These are phyloP conservation scores for Vigna reflexopilosa DNA, from an alignment of 306 rosid genomes.

Conservation along the genomic window DNA sequence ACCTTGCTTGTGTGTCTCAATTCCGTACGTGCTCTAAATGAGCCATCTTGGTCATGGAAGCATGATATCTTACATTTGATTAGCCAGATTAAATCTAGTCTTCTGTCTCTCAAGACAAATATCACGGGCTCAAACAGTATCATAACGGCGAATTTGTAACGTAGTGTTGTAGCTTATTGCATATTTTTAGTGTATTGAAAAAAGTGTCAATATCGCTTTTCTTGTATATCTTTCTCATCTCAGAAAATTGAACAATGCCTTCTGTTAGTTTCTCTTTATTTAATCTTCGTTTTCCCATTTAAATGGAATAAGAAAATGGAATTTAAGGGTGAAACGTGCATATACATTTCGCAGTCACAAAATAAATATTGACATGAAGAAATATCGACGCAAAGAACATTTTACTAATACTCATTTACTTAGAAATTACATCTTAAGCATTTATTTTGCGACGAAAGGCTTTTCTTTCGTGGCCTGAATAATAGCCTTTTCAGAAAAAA, in stretches of 20 bases:
- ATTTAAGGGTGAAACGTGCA: slow-evolving; percentile 22
- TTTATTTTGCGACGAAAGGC: neutral
- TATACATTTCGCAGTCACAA: neutral
- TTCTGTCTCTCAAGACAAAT: slow-evolving; percentile 41
- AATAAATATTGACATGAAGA: neutral
- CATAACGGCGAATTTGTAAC: slow-evolving; percentile 55
- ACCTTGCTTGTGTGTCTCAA: slow-evolving; percentile 94
- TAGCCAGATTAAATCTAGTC: slow-evolving; percentile 55
- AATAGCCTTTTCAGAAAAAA: too few species aligned
- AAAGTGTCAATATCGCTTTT: slow-evolving; percentile 35
- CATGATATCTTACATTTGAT: slow-evolving; percentile 60
- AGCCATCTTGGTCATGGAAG: slow-evolving; percentile 92
- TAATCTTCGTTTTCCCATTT: neutral
- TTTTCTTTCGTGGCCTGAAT: too few species aligned
- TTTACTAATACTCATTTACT: neutral
- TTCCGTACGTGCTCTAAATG: slow-evolving; percentile 83
- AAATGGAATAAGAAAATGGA: neutral
- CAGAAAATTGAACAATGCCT: neutral
- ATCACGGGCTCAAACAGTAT: slow-evolving; percentile 40
- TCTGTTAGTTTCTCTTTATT: neutral
- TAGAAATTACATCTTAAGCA: neutral
- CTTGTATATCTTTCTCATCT: slow-evolving; percentile 41
- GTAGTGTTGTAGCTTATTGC: slow-evolving; percentile 33
- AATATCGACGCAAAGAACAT: neutral
- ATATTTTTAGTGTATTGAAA: slow-evolving; percentile 22